Conservation (phyloP, 345 rosid species). For the Salix arbutifolia region DNA sequence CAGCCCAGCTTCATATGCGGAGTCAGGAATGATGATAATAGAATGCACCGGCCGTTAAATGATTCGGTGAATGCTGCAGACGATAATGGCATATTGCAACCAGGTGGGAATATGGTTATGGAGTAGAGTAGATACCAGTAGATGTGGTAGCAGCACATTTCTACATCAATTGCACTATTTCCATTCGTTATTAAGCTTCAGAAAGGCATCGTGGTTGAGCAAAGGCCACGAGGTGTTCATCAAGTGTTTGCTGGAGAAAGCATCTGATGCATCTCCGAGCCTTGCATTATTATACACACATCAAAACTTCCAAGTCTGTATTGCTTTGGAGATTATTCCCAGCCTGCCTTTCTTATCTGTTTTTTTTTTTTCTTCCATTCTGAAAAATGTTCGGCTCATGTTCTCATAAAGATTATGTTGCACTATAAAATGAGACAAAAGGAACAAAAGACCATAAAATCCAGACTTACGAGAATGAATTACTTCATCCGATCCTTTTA, state of each 20-base stretch:
- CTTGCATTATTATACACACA: too few species aligned
- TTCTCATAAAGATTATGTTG: too few species aligned
- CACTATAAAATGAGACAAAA: neutral
- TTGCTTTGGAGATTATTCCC: too few species aligned
- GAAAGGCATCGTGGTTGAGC: conserved; percentile 89
- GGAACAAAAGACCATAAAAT: neutral
- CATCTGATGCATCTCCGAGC: too few species aligned
- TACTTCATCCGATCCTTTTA: neutral
- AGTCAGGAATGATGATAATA: conserved; percentile 51
- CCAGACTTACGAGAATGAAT: neutral
- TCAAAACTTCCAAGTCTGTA: too few species aligned
- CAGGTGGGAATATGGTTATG: conserved; percentile 48
- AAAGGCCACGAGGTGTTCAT: conserved; percentile 88
- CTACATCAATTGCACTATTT: neutral
- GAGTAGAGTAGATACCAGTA: neutral
- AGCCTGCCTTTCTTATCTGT: too few species aligned
- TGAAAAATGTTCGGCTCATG: too few species aligned
- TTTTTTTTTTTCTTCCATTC: too few species aligned
- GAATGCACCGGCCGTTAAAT: conserved; percentile 8
- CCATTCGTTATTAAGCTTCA: conserved; percentile 62
- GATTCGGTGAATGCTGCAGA: conserved; percentile 14
- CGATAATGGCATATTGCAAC: conserved; percentile 48
- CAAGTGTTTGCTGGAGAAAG: conserved; percentile 38
- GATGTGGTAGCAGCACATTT: neutral
- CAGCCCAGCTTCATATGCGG: conserved; percentile 78